Evolutionary conservation across 176 grass and related monocot species (phyloP).

Genomic region (Bolboschoenus planiculmis): DNA sequence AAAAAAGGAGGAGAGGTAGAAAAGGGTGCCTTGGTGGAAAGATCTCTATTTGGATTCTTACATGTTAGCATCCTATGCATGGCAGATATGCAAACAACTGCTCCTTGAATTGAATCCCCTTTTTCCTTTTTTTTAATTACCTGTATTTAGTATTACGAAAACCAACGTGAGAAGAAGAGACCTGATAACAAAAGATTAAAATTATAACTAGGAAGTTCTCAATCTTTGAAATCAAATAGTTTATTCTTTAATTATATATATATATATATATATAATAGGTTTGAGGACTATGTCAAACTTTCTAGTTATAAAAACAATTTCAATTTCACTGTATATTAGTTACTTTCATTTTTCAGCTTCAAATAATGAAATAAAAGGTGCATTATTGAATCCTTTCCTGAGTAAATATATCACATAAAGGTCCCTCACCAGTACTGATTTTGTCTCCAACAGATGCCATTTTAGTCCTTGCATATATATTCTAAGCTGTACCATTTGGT

Average conservation of each 20-base stretch:
- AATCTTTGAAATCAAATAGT: background rate
- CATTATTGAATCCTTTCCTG: background rate
- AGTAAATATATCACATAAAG: background rate
- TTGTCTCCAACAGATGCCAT: background rate
- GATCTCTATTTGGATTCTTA: background rate
- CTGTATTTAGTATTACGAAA: background rate
- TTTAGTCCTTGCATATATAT: background rate
- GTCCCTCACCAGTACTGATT: background rate
- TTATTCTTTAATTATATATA: background rate
- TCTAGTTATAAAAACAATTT: background rate
- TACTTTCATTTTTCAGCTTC: background rate
- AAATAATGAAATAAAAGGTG: background rate
- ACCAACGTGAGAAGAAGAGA: background rate
- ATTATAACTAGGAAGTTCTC: background rate
- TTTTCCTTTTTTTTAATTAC: background rate
- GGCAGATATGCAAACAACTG: background rate
- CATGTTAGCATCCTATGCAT: slow-evolving; percentile 16
- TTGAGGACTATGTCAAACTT: background rate
- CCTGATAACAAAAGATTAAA: background rate
- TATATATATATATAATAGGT: background rate
- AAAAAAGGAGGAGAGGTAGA: background rate
- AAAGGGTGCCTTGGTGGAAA: background rate
- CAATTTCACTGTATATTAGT: background rate
- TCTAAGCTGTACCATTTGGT: background rate
- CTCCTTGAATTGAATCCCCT: background rate